Percentiles rank a stretch among this genome's conserved stretches.
These are phyloP conservation scores for Lodderomyces jiufengensis DNA, from an alignment of 1,139 yeast species.

Conservation along the genomic window DNA sequence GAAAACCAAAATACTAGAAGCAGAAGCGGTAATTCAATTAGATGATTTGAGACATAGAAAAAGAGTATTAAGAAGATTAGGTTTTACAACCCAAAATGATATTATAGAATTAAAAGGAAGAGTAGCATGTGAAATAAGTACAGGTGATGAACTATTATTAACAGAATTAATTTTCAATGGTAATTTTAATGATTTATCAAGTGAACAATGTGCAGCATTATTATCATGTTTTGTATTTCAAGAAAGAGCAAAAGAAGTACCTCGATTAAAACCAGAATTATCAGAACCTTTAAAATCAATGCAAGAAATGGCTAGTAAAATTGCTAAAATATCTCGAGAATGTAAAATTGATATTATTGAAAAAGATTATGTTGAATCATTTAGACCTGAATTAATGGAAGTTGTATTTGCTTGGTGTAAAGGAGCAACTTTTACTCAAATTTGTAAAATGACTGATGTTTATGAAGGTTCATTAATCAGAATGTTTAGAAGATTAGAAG, in stretches of 20 bases:
- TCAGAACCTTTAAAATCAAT: constrained; percentile 84
- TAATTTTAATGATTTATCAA: constrained; percentile 78
- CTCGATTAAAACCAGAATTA: constrained; percentile 80
- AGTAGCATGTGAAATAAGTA: constrained; percentile 91
- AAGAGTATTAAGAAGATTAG: constrained; percentile 77
- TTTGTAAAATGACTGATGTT: constrained; percentile 97
- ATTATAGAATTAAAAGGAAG: constrained; percentile 94
- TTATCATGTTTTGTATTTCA: constrained; percentile 95
- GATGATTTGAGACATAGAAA: constrained; percentile 92
- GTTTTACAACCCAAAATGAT: constrained; percentile 78
- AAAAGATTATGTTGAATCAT: constrained; percentile 86
- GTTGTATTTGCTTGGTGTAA: constrained; percentile 96
- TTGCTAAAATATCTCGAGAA: constrained; percentile 85
- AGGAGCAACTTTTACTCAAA: constrained; percentile 93
- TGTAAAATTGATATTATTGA: constrained; percentile 86
- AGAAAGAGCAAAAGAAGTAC: constrained; percentile 87
- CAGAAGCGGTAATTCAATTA: constrained; percentile 87
- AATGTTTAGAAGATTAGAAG: constrained; percentile 91
- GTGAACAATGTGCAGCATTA: constrained; percentile 90
- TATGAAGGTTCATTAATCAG: constrained; percentile 95
- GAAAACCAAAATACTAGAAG: constrained; percentile 67
- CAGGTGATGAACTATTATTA: constrained; percentile 86
- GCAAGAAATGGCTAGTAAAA: constrained; percentile 85
- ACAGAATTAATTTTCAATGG: constrained; percentile 95
- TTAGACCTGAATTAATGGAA: constrained; percentile 92